Evolutionary conservation across 371 early-diverging fungal species (phyloP).

Genomic region (Mucor piriformis): DNA sequence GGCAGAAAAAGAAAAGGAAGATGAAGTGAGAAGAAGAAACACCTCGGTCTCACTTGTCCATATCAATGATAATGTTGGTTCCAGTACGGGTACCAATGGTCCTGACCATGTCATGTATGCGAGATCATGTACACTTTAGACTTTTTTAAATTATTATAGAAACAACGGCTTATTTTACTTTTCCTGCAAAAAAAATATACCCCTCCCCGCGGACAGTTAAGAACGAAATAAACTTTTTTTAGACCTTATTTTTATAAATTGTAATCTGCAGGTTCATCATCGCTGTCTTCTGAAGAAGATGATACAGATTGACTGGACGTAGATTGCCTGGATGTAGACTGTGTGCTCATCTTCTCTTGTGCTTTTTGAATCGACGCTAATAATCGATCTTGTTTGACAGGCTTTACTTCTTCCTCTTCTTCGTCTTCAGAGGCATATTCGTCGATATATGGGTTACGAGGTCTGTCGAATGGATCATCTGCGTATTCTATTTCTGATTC

Average conservation of each 20-base stretch:
- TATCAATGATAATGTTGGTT: constrained; percentile 2
- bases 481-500: not conserved
- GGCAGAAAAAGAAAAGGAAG: constrained; percentile 35
- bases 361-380: constrained; percentile 6
- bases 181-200: not conserved
- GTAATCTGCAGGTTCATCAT: constrained; percentile 1
- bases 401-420: not conserved
- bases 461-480: not conserved
- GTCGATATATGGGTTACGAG: not conserved
- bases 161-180: not conserved
- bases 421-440: constrained; percentile 8
- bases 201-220: not conserved
- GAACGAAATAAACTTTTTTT: not conserved
- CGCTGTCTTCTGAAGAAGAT: not conserved
- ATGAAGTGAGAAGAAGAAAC: constrained; percentile 28
- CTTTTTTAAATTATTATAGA: not conserved
- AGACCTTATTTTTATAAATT: not conserved
- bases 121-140: constrained; percentile 25
- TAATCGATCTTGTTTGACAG: not conserved
- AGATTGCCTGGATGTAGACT: not conserved
- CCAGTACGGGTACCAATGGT: constrained; percentile 1
- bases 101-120: constrained; percentile 24
- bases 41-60: constrained; percentile 18
- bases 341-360: not conserved
- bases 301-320: too few relatives aligned